phyloP scores from a whole-genome alignment of 148 eudicot genomes.

The Amaranthus palmeri region DNA sequence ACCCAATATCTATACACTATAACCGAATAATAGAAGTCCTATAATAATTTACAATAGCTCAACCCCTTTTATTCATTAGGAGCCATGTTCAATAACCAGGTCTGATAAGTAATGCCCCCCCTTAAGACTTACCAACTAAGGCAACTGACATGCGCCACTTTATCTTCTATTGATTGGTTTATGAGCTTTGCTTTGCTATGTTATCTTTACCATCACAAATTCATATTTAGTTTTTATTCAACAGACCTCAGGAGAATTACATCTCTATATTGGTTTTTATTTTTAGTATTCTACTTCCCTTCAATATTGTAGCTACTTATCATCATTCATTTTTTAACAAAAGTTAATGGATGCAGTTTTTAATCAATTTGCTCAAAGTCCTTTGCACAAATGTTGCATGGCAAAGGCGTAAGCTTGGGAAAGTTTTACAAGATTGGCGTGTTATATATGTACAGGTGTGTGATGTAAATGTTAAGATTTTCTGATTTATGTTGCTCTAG shows the following conservation, averaged over 20 bases:
- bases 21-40: too few relatives aligned
- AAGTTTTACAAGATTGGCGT: conserved; percentile 94
- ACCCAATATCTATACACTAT: too few relatives aligned
- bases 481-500: background rate
- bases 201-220: background rate
- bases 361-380: conserved; percentile 69
- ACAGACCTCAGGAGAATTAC: background rate
- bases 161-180: background rate
- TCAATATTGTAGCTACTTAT: conserved; percentile 12
- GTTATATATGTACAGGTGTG: conserved; percentile 80
- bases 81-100: too few relatives aligned
- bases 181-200: background rate
- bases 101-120: too few relatives aligned
- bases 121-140: too few relatives aligned
- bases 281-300: background rate
- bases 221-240: background rate
- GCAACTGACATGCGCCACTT: background rate
- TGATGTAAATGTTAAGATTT: conserved; percentile 7
- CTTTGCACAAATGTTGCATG: conserved; percentile 91
- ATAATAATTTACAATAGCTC: too few relatives aligned
- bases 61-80: too few relatives aligned
- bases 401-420: conserved; percentile 99
- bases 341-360: conserved; percentile 49
- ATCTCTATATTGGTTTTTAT: conserved; percentile 4
- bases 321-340: conserved; percentile 16